Evolutionary conservation across 192 early-diverging fungal species (phyloP).

Genomic region (Coemansia sp.): DNA sequence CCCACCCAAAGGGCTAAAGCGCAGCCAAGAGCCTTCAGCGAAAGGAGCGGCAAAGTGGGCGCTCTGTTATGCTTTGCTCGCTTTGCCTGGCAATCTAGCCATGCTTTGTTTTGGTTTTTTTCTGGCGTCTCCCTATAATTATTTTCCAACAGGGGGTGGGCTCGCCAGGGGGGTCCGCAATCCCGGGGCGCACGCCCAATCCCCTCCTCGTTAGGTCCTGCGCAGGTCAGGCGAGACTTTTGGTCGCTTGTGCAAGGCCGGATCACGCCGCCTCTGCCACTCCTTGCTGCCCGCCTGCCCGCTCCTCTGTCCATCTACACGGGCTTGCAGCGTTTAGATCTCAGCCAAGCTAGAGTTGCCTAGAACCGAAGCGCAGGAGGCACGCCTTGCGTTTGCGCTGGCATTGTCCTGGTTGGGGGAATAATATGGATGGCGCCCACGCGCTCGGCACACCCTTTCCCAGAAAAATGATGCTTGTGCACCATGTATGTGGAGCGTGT

Average conservation of each 20-base stretch:
- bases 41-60: constrained; percentile 6
- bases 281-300: neutral
- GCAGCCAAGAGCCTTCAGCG: neutral
- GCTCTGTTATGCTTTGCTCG: constrained; percentile 6
- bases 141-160: constrained; percentile 3
- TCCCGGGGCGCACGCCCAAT: constrained; percentile 9
- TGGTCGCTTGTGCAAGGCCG: constrained; percentile 6
- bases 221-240: constrained; percentile 7
- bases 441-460: constrained; percentile 1
- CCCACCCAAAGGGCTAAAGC: neutral
- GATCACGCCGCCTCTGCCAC: constrained; percentile 12
- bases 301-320: neutral
- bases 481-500: neutral
- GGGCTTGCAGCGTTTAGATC: neutral
- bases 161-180: constrained; percentile 1
- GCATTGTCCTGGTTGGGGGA: constrained; percentile 19
- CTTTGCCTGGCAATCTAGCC: neutral
- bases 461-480: neutral
- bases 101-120: constrained; percentile 21
- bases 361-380: constrained; percentile 1
- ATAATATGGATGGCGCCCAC: constrained; percentile 1
- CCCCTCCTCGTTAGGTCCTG: constrained; percentile 5
- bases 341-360: constrained; percentile 5
- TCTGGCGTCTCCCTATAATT: constrained; percentile 4
- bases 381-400: neutral